Evolutionary conservation across 257 asterid species (phyloP), one percentile per base, ranked within the genome.

Genomic region (Scutellaria galericulata): DNA sequence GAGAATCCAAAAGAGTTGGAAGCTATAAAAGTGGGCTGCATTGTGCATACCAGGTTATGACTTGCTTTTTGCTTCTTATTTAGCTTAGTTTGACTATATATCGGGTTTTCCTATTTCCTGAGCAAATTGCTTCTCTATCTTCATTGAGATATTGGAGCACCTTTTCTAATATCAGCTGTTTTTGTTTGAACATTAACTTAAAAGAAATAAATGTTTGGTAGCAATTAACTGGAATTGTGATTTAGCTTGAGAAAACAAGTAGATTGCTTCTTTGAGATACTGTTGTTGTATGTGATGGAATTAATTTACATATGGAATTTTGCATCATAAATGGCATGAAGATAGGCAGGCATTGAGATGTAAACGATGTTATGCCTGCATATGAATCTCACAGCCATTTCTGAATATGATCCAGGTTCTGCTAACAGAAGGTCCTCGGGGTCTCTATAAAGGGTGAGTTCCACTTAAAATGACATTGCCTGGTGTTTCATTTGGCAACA

Each of bases 371-470:
- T 54, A 14, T 57, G 45, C 70, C 60, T 6, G 42, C 37, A 13
- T 74, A 58, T 67, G 20, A 42, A 7, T 40, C 56, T 71, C 74
- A 80, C 51, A 50, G 20, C 68, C 69, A 13, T 48, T 35, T 44
- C 11, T 11, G 41, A 40, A 35, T 70, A 31, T 48, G 66, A 65
- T 83, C 66, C 93, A 95, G 99, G 97, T 95, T 64, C 84, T 95
- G 76, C 83, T 65, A 51, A 86, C 87, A 22, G 99, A 95, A 87
- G 98, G 99, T 66, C 92, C 91, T 45, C 85, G 82, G 11, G 99
- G 99, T 64, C 96, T 95, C 74, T 95, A 88, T 85, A 95, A 95
- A 88, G 99, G 99, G 99, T 95, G 82, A 87, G 96, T 70, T 57
- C 31, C 31, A 5, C 63, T 60, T 2, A 61, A 40, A 22, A 52